Base-by-base conservation (phyloP, 257 asterid genomes). In the Ligustrum vulgare region DNA sequence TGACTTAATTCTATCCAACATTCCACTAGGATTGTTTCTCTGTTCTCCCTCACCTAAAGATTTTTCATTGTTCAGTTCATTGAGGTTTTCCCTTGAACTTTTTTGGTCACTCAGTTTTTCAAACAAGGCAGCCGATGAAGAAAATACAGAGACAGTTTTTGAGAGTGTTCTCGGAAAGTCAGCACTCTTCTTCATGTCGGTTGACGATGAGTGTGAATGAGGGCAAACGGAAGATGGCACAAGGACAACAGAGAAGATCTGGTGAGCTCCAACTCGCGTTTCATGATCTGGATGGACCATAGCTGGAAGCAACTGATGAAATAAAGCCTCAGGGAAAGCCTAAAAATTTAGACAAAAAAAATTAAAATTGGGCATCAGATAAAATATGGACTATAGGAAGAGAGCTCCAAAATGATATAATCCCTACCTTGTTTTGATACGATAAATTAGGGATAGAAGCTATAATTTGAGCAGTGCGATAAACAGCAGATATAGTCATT, bases 251-350 rank as follows among this genome's bases (percentile, higher is more conserved):
- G 99, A 89, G 82, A 92, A 94, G 79, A 94, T 89, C 66, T 85
- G 90, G 74, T 94, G 99, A 81, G 97, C 99, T 79, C 98, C 98
- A 35, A 94, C 79, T 65, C 99, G 87, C 3, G 97, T 94, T 79
- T 92, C 97, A 67, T 84, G 93, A 82, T 94, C 99, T 18, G 96
- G 94, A 88, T 94, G 98, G 81, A 88, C 87, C 99, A 94, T 94
- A 35, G 96, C 98, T 70, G 93, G 96, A 75, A 94, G 89, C 67
- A 94, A 78, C 87, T 94, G 99, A 84, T 94, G 99, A 86, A 94
- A 94, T 71, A 94, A 85, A 69, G 97, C 88, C 83, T 94, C 99
- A 0, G 99, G 99, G 82, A 94, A 94, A 81, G 96, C 97, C 99
- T 92, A 81, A 73, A 77, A 23, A 71, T 67, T 12, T 64, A 60